Conservation (phyloP, 2,329 filamentous ascomycete genomes). For the Corynespora cassiicola region DNA sequence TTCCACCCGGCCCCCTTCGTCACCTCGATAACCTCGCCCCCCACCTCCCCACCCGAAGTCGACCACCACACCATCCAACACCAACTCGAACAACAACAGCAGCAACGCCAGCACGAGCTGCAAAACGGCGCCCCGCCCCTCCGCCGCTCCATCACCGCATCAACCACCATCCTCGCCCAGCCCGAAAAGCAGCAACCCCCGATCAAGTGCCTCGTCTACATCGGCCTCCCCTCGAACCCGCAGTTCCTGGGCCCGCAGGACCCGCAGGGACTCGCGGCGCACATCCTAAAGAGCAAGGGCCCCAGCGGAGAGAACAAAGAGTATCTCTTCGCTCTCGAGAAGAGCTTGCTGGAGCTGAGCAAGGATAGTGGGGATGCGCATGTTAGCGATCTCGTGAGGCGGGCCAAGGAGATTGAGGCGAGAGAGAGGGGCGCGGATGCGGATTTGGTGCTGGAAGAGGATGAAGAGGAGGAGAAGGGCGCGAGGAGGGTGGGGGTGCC, state of each 20-base stretch:
- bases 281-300: slow-evolving; percentile 78
- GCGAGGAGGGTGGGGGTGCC: slow-evolving; percentile 5
- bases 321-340: slow-evolving; percentile 83
- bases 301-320: slow-evolving; percentile 90
- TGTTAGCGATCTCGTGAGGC: slow-evolving; percentile 78
- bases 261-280: slow-evolving; percentile 76
- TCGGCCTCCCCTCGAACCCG: slow-evolving; percentile 89
- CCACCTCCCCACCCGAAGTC: slow-evolving; percentile 28
- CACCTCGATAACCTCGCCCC: slow-evolving; percentile 33
- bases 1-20: slow-evolving; percentile 68
- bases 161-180: slow-evolving; percentile 42
- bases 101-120: neutral
- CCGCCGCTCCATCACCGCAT: slow-evolving; percentile 6
- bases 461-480: slow-evolving; percentile 10
- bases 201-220: slow-evolving; percentile 77
- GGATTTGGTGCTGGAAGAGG: slow-evolving; percentile 16
- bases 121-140: slow-evolving; percentile 1
- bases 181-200: slow-evolving; percentile 18
- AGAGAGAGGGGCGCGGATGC: slow-evolving; percentile 16
- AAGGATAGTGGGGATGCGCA: slow-evolving; percentile 82
- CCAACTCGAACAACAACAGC: neutral
- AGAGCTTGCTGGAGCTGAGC: slow-evolving; percentile 74
- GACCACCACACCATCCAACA: slow-evolving; percentile 9
- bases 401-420: slow-evolving; percentile 70
- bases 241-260: slow-evolving; percentile 90